Conservation (phyloP, 345 rosid genomes). For the Eucalyptus rudis region DNA sequence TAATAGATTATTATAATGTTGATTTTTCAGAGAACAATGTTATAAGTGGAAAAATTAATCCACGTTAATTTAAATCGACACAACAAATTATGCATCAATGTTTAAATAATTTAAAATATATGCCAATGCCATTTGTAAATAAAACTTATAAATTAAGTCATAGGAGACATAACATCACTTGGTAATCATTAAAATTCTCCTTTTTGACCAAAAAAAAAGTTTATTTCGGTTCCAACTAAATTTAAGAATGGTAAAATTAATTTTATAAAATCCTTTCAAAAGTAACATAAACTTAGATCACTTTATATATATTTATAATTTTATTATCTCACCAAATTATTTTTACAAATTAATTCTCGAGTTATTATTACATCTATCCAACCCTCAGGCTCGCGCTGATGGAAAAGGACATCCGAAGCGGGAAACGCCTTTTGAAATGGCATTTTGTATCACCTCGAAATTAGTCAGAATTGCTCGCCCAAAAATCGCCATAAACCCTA, state of each 20-base stretch:
- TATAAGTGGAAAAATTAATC: background rate
- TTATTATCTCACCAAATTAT: background rate
- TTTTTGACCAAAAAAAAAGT: no score
- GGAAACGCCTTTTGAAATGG: background rate
- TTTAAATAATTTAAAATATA: background rate
- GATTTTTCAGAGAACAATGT: fast-evolving
- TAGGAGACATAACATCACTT: fast-evolving
- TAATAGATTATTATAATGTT: background rate
- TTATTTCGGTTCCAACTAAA: background rate
- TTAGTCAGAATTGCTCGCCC: background rate
- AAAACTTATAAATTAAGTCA: no score
- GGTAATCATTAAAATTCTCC: background rate
- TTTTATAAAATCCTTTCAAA: background rate
- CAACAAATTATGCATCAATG: fast-evolving
- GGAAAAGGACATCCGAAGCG: background rate
- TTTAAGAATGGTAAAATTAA: background rate
- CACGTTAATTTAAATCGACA: background rate
- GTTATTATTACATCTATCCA: background rate
- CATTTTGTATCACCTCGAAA: background rate
- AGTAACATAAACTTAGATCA: background rate
- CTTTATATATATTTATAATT: no score
- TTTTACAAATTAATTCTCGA: background rate
- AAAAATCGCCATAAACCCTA: constrained; percentile 1
- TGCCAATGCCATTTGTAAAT: background rate
- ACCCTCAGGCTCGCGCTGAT: background rate